Conservation (phyloP, 2,329 filamentous ascomycete species). For the Thelonectria discophora region DNA sequence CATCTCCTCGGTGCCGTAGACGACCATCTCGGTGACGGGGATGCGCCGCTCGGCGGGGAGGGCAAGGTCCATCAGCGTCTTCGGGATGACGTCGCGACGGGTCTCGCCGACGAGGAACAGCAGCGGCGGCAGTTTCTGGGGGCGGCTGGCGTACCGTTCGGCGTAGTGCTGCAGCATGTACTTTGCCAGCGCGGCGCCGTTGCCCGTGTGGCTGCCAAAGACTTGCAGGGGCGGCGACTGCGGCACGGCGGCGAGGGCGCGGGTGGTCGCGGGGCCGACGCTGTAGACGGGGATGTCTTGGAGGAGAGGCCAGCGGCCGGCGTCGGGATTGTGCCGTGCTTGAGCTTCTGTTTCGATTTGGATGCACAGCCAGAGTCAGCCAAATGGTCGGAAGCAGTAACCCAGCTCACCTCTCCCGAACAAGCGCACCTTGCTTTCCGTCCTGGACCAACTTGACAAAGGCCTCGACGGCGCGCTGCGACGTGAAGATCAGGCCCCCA, state of each 20-base stretch:
- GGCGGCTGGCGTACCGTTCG: conserved; percentile 55
- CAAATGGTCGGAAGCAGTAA: too few species aligned
- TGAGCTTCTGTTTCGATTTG: conserved; percentile 20
- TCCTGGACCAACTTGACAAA: conserved; percentile 71
- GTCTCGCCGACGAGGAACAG: conserved; percentile 93
- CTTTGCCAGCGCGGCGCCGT: conserved; percentile 79
- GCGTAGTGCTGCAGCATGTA: conserved; percentile 84
- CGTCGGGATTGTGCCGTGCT: conserved; percentile 6
- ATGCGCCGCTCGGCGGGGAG: conserved; percentile 64
- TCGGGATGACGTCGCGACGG: conserved; percentile 88
- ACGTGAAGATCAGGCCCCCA: conserved; percentile 85
- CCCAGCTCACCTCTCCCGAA: background rate
- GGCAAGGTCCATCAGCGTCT: conserved; percentile 69
- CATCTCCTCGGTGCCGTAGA: conserved; percentile 90
- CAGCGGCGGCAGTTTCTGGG: conserved; percentile 68
- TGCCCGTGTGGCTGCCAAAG: conserved; percentile 83
- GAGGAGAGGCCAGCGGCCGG: conserved; percentile 59
- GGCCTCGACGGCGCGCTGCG: conserved; percentile 83
- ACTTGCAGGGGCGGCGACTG: conserved; percentile 66
- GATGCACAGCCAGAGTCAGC: conserved; percentile 12
- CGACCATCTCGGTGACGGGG: conserved; percentile 77
- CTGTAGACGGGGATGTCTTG: conserved; percentile 73
- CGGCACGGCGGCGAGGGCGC: conserved; percentile 69
- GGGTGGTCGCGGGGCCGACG: conserved; percentile 82
- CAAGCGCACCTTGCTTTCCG: conserved; percentile 49